A percentile compares a stretch with the other conserved stretches of the same genome.
Conservation (phyloP, 345 rosid species). For the Syzygium aqueum region DNA sequence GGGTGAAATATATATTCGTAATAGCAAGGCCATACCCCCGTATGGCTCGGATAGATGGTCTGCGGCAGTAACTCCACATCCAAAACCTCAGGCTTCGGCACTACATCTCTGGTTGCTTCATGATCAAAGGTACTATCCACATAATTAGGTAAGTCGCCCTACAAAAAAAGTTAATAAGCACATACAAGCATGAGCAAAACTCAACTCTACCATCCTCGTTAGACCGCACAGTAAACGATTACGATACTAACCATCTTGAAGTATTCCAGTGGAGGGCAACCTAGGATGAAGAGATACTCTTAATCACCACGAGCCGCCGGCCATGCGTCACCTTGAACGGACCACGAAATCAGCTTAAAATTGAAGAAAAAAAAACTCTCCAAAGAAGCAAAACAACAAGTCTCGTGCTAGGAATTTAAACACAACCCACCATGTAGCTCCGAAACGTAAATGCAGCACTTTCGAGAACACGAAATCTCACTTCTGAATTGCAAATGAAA, state of each 20-base stretch:
- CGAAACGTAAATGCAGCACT: neutral
- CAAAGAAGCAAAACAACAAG: neutral
- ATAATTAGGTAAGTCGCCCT: constrained; percentile 21
- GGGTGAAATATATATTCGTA: neutral
- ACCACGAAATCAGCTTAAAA: neutral
- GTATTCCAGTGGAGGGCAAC: neutral
- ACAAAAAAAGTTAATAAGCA: neutral
- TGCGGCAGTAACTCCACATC: constrained; percentile 47
- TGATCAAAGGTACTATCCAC: constrained; percentile 21
- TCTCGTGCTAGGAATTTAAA: neutral
- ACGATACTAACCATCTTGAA: constrained; percentile 2
- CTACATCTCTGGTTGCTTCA: constrained; percentile 6
- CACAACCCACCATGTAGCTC: neutral
- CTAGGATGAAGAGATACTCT: neutral
- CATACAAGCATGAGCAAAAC: neutral
- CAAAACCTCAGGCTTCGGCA: constrained; percentile 54
- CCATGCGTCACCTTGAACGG: neutral
- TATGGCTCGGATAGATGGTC: constrained; percentile 16
- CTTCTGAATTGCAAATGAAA: too few relatives aligned
- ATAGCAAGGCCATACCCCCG: constrained; percentile 27
- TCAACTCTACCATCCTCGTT: neutral
- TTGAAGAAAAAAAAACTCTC: neutral
- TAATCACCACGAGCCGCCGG: neutral
- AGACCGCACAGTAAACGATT: neutral
- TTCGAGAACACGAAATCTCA: too few relatives aligned